Conservation (phyloP, 2,329 filamentous ascomycete genomes). For the Cercospora sojina region DNA sequence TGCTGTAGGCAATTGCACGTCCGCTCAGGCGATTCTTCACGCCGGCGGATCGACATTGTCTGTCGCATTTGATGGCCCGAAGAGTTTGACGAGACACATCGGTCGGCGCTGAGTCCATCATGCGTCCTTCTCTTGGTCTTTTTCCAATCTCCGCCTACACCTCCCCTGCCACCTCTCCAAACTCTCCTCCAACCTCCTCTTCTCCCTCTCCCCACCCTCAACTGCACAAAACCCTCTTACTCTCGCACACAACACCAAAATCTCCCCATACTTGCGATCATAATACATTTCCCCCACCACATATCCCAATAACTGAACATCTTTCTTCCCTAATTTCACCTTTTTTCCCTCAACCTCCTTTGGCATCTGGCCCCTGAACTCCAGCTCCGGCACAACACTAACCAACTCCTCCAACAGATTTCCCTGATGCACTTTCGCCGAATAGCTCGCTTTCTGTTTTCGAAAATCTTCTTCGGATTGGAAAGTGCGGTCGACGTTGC, state of each 20-base stretch:
- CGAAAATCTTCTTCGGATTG: slow-evolving; percentile 38
- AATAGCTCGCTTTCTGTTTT: slow-evolving; percentile 34
- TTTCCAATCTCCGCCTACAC: slow-evolving; percentile 3
- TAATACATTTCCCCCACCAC: slow-evolving; percentile 60
- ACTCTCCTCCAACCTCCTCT: slow-evolving; percentile 27
- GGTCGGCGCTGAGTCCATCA: background rate
- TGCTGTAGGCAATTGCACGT: background rate
- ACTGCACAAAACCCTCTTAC: slow-evolving; percentile 27
- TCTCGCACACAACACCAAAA: slow-evolving; percentile 29
- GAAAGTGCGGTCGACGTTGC: slow-evolving; percentile 32
- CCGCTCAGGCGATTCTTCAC: background rate
- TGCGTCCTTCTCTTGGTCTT: background rate
- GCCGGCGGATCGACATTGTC: background rate
- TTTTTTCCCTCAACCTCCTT: background rate
- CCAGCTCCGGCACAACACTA: slow-evolving; percentile 24
- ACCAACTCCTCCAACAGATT: slow-evolving; percentile 28
- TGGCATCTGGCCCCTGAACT: background rate
- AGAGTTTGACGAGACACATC: background rate
- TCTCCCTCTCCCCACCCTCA: slow-evolving; percentile 29
- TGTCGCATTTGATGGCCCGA: background rate
- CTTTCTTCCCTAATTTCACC: slow-evolving; percentile 32
- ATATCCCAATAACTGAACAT: slow-evolving; percentile 44
- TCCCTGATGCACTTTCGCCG: slow-evolving; percentile 35
- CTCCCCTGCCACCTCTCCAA: slow-evolving; percentile 8
- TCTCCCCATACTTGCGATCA: slow-evolving; percentile 56